Evolutionary conservation across 2,329 filamentous ascomycete species (phyloP).

Genomic region (Pseudocercospora vitis): DNA sequence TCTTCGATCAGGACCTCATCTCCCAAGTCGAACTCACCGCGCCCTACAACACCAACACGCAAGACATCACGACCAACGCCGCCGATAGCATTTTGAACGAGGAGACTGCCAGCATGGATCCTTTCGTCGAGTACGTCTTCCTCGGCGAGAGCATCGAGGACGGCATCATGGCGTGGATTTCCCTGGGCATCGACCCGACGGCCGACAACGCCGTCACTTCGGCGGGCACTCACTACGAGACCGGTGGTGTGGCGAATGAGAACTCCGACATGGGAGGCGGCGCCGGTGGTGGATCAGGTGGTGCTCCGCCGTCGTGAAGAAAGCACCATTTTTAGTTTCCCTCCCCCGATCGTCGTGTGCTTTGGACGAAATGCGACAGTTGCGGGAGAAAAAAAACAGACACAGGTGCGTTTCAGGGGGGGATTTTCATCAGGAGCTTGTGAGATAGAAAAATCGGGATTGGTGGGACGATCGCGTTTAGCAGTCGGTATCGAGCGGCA

Average conservation of each 20-base stretch:
- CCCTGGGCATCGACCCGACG: constrained; percentile 50
- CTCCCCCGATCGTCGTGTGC: too few species aligned
- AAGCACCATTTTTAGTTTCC: too few species aligned
- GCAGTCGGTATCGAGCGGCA: too few species aligned
- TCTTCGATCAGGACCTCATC: constrained; percentile 63
- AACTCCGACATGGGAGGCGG: constrained; percentile 22
- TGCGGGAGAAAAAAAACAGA: too few species aligned
- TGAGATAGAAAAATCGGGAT: too few species aligned
- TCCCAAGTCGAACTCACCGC: constrained; percentile 49
- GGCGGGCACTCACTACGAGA: constrained; percentile 25
- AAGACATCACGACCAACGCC: constrained; percentile 50
- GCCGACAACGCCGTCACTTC: constrained; percentile 25
- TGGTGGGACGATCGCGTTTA: too few species aligned
- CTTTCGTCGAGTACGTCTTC: constrained; percentile 58
- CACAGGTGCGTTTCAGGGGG: too few species aligned
- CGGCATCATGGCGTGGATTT: constrained; percentile 57
- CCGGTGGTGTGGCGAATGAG: constrained; percentile 28
- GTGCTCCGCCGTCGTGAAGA: too few species aligned
- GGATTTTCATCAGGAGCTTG: too few species aligned
- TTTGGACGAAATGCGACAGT: too few species aligned
- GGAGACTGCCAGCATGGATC: constrained; percentile 53
- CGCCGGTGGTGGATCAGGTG: constrained; percentile 12
- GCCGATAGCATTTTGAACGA: constrained; percentile 53
- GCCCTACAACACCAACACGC: constrained; percentile 49
- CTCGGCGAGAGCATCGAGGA: constrained; percentile 55